Conservation (phyloP, 495 filamentous ascomycete species). For the Acidomyces sp. region DNA sequence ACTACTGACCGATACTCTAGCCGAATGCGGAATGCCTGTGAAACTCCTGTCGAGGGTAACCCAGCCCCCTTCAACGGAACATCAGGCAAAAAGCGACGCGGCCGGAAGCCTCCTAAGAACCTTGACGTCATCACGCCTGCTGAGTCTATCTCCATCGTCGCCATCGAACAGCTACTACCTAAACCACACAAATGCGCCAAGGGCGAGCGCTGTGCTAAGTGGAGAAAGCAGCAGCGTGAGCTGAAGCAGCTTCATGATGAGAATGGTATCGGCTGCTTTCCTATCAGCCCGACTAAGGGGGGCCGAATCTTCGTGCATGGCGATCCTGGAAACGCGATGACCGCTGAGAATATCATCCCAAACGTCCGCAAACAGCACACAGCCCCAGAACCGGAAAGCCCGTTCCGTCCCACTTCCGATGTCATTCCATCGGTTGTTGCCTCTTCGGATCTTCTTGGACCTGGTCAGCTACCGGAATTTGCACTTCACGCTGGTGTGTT, state of each 20-base stretch:
- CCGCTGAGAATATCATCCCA: constrained; percentile 40
- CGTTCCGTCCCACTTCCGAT: constrained; percentile 43
- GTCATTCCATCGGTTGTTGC: constrained; percentile 69
- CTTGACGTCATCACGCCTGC: constrained; percentile 51
- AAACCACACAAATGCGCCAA: constrained; percentile 79
- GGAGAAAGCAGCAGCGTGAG: constrained; percentile 55
- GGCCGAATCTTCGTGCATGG: constrained; percentile 54
- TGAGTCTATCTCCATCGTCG: constrained; percentile 83
- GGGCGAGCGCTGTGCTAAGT: constrained; percentile 79
- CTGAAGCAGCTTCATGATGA: constrained; percentile 54
- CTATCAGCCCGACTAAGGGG: constrained; percentile 40
- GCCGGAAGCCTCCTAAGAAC: constrained; percentile 33
- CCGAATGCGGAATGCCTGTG: constrained; percentile 17
- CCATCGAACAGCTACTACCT: constrained; percentile 76
- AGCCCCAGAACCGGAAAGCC: constrained; percentile 1
- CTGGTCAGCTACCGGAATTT: constrained; percentile 44
- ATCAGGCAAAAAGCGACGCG: constrained; percentile 32
- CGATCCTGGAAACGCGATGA: constrained; percentile 57
- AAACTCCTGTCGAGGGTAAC: constrained; percentile 22
- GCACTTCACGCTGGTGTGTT: constrained; percentile 60
- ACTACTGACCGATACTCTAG: constrained; percentile 21
- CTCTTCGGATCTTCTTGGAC: constrained; percentile 78
- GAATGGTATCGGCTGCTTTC: constrained; percentile 35
- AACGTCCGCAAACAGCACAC: constrained; percentile 24
- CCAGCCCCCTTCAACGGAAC: constrained; percentile 25